Evolutionary conservation across 2,329 filamentous ascomycete species (phyloP).

Genomic region (Zymoseptoria crescenta): DNA sequence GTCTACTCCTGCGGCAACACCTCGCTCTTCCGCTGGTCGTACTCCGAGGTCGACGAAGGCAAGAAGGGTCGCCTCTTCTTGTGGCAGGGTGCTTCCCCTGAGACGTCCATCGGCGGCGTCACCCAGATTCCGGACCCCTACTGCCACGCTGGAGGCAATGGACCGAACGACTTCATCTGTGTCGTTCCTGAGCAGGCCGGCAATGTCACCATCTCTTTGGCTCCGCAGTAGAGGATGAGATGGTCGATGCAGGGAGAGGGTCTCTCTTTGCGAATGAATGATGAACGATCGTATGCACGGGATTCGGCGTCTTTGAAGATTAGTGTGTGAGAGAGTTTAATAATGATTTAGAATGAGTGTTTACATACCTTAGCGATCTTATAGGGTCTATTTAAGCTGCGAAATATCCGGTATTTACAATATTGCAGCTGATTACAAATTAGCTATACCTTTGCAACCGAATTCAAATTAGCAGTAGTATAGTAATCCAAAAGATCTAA

Average conservation of each 20-base stretch:
- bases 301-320: not conserved
- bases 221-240: not conserved
- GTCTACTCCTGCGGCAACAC: constrained; percentile 11
- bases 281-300: not conserved
- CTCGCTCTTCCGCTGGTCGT: constrained; percentile 7
- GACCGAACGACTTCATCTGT: constrained; percentile 2
- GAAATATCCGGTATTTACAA: too few species aligned
- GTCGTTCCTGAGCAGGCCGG: constrained; percentile 1
- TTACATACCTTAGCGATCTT: too few species aligned
- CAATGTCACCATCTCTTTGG: not conserved
- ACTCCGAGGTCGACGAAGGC: not conserved
- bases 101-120: not conserved
- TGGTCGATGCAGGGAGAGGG: not conserved
- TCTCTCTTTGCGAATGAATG: not conserved
- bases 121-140: constrained; percentile 3
- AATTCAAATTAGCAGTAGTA: too few species aligned
- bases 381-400: too few species aligned
- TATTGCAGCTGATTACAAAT: too few species aligned
- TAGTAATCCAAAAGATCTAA: too few species aligned
- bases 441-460: too few species aligned
- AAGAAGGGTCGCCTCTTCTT: constrained; percentile 6
- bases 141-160: constrained; percentile 3
- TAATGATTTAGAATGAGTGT: too few species aligned
- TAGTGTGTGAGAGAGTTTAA: too few species aligned
- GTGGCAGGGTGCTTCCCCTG: constrained; percentile 7